Conservation (phyloP, 1,139 yeast genomes). For the Arxiozyma bovina region DNA sequence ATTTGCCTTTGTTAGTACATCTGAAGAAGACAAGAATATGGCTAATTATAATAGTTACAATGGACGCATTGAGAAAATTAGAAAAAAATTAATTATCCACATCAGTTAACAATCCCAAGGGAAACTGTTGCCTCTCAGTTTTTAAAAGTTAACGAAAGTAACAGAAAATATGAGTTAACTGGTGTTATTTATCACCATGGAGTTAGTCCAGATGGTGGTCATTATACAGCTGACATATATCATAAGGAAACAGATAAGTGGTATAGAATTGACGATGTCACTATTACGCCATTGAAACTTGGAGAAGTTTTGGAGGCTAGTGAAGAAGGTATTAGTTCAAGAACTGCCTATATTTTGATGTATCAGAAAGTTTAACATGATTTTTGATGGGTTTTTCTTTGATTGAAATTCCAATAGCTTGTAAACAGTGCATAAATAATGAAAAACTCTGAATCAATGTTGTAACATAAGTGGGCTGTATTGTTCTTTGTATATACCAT, state of each 20-base stretch:
- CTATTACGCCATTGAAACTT: slow-evolving; percentile 40
- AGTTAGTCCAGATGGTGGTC: slow-evolving; percentile 84
- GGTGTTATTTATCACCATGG: slow-evolving; percentile 98
- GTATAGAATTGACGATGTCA: slow-evolving; percentile 85
- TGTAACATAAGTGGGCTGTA: not conserved
- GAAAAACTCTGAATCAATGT: no score
- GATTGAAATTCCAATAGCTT: no score
- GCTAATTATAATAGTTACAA: slow-evolving; percentile 33
- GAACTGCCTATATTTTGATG: slow-evolving; percentile 70
- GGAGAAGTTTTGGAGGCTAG: slow-evolving; percentile 43
- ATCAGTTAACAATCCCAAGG: slow-evolving; percentile 46
- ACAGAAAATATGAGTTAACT: slow-evolving; percentile 47
- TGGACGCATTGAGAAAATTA: slow-evolving; percentile 40
- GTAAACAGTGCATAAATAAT: no score
- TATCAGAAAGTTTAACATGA: slow-evolving; percentile 38
- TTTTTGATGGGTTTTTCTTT: no score
- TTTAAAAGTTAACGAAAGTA: slow-evolving; percentile 23
- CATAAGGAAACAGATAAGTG: slow-evolving; percentile 45
- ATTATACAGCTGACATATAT: slow-evolving; percentile 81
- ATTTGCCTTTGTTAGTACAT: slow-evolving; percentile 53
- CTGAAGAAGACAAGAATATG: slow-evolving; percentile 30
- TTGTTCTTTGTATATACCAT: not conserved
- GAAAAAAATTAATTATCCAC: slow-evolving; percentile 52
- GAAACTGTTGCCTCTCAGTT: slow-evolving; percentile 41
- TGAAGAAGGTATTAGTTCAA: slow-evolving; percentile 43